Base-by-base conservation (phyloP, 2,329 filamentous ascomycete species). In the Pseudogymnoascus sp. region DNA sequence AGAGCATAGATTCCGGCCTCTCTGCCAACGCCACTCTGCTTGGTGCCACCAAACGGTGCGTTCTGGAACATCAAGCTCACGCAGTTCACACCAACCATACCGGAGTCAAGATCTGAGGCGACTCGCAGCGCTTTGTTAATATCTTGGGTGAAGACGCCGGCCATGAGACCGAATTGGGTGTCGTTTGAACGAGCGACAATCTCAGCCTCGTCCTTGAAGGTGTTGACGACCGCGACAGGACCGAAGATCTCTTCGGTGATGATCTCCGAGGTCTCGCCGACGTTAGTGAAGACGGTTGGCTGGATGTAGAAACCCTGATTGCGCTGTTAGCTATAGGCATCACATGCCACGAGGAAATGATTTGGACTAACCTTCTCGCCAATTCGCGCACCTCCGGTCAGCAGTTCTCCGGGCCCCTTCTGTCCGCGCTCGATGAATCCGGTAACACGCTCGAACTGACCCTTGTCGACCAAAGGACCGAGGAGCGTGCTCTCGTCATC, bases 391-490 rank as follows among this genome's bases (percentile, higher is more conserved):
- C 85, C 85, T 68, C 86, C 86, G 35, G 78, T 80, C 72, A 86
- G 83, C 64, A 88, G 73, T 62, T 76, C 86, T 67, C 85, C 84
- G 70, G 85, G 84, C 59, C 80, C 80, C 65, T 82, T 77, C 76
- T 86, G 86, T 65, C 85, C 86, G 64, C 78, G 77, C 67, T 87
- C 78, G 70, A 88, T 87, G 72, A 73, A 80, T 73, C 75, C 76
- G 83, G 87, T 86, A 75, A 88, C 86, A 65, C 84, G 81, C 75
- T 88, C 84, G 69, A 84, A 88, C 74, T 88, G 86, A 38, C 84
- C 74, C 73, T 87, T 79, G 68, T 83, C 80, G 11, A 81, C 79
- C 44, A 82, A 72, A 3, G 82, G 82, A 0, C 87, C 87, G 68
- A 87, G 81, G 69, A 80, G 81, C 38, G 85, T 88, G 53, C 72